Evolutionary conservation across 1,139 yeast genomes (phyloP).

Genomic region (Sugiyamaella xylanicola): DNA sequence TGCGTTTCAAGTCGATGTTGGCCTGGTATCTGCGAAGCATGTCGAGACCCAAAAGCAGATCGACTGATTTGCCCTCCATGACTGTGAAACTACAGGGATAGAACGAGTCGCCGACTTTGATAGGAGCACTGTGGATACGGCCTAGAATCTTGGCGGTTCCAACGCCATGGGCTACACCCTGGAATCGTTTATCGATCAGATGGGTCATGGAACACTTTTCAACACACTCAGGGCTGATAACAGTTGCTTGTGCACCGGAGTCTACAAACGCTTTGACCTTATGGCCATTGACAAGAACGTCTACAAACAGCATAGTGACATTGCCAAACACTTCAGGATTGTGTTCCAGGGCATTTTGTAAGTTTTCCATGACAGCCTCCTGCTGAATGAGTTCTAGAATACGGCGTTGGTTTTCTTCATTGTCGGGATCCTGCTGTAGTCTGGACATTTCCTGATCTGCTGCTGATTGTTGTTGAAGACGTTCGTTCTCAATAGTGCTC

Average conservation of each 20-base stretch:
- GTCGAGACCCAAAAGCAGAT: conserved; percentile 60
- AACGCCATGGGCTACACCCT: conserved; percentile 87
- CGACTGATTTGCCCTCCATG: conserved; percentile 59
- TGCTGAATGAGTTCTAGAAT: conserved; percentile 71
- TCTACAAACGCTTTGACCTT: conserved; percentile 92
- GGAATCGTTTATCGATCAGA: conserved; percentile 77
- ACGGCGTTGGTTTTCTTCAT: conserved; percentile 68
- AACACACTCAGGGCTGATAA: conserved; percentile 76
- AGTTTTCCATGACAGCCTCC: conserved; percentile 75
- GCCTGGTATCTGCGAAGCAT: conserved; percentile 91
- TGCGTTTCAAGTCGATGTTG: conserved; percentile 67
- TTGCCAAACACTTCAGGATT: conserved; percentile 87
- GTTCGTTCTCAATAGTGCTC: conserved; percentile 42
- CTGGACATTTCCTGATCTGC: conserved; percentile 50
- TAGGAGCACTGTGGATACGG: conserved; percentile 84
- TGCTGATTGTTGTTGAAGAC: conserved; percentile 34
- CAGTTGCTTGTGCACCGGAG: conserved; percentile 92
- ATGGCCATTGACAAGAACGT: conserved; percentile 74
- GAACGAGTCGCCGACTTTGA: conserved; percentile 67
- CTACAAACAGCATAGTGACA: conserved; percentile 81
- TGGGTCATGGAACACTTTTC: conserved; percentile 69
- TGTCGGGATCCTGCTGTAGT: conserved; percentile 66
- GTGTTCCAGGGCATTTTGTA: conserved; percentile 76
- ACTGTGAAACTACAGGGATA: conserved; percentile 84
- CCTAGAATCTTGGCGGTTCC: conserved; percentile 82